Base-by-base conservation (phyloP, 179 eudicot genomes). In the Actinidia arguta region DNA sequence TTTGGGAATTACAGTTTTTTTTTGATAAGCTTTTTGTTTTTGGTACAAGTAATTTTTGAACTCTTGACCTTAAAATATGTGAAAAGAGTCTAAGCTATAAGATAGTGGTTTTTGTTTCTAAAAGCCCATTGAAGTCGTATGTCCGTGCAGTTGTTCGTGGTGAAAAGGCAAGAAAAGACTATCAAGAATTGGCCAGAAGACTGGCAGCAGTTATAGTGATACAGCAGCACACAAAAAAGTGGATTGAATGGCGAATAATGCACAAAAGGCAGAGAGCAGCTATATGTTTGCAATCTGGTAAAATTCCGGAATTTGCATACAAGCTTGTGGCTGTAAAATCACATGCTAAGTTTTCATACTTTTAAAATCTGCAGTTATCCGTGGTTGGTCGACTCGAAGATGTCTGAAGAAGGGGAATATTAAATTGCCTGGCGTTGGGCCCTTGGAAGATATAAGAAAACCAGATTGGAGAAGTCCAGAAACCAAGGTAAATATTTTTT, bases 81-180 rank as follows among this genome's bases (percentile, higher is more conserved):
- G 42, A 39, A 39, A 39, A 39, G 42, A 39, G 42, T 68, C 10
- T 39, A 18, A 42, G 50, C 73, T 39, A 68, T 6, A 18, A 68
- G 73, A 68, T 22, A 0, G 10, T 68, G 20, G 12, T 1, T 64
- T 47, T 54, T 79, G 51, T 69, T 70, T 14, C 17, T 56, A 44
- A 22, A 31, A 25, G 47, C 56, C 44, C 68, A 56, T 70, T 44
- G 11, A 70, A 70, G 9, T 9, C 1, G 24, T 46, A 12, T 44
- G 17, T 22, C 8, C 9, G 0, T 85, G 85, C 86, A 90, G 93
- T 85, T 78, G 82, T 87, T 82, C 90, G 93, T 25, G 93, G 90
- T 50, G 90, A 87, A 85, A 90, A 55, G 48, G 85, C 89, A 71
- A 83, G 93, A 79, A 87, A 80, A 78, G 52, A 66, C 55, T 86